Base-by-base conservation (phyloP, 345 rosid species). In the Mangifera indica region DNA sequence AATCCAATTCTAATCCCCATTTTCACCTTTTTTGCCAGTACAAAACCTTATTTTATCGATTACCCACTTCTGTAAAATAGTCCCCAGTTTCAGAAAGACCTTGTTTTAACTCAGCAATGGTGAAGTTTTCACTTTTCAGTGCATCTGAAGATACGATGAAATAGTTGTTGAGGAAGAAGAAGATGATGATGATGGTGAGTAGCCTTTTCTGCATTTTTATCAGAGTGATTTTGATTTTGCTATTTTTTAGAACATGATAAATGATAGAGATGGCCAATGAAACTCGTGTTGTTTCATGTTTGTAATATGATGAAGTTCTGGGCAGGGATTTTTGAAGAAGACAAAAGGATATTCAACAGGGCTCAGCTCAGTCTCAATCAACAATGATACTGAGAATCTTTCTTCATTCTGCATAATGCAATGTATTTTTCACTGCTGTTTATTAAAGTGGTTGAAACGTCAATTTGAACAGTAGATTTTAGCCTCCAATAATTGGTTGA, bases 261-360 rank as follows among this genome's bases (percentile, higher is more conserved):
- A 37, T 52, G 67, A 44, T 58, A 70, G 29, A 25, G 65, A 59
- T 59, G 66, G 72, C 17, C 12, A 48, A 45, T 29, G 42, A 15
- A 5, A 49, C 2, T 59, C 11, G 18, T 26, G 17, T 46, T 29
- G 53, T 29, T 29, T 29, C 32, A 29, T 29, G 32, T 26, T 44
- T 58, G 72, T 67, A 29, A 52, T 3, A 48, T 17, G 46, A 71
- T 71, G 67, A 58, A 63, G 49, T 1, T 5, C 7, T 37, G 9
- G 1, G 42, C 42, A 37, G 42, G 42, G 42, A 37, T 37, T 37
- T 37, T 37, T 37, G 42, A 37, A 5, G 42, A 37, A 7, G 42
- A 37, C 42, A 37, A 37, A 37, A 37, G 42, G 42, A 37, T 37
- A 37, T 37, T 37, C 42, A 37, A 6, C 42, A 37, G 42, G 42